Evolutionary conservation across 495 filamentous ascomycete species (phyloP), one percentile per base, ranked within the genome.

Genomic region (Penicillium herquei): DNA sequence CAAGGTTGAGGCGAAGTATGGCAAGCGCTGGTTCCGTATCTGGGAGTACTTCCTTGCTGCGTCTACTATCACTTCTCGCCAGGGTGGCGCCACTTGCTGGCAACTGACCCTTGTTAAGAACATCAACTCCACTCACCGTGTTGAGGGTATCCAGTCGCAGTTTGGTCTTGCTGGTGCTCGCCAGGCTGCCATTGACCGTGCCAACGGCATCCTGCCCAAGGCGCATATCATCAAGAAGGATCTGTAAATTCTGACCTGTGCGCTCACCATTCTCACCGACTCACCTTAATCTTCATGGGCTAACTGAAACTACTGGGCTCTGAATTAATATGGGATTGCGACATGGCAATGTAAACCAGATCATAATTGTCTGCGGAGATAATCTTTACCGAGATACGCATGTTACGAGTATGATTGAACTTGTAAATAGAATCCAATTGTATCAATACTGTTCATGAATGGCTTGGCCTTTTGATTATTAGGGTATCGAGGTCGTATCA

Each of bases 1-100:
- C 57, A 97, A 96, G 80, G 88, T 98, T 33, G 82, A 87, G 69
- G 91, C 89, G 55, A 98, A 97, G 81, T 98, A 98, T 70, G 94
- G 94, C 59, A 87, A 88, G 59, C 78, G 89, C 61, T 98, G 94
- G 94, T 98, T 91, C 82, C 86, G 92, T 72, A 95, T 98, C 70
- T 98, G 94, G 94, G 93, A 98, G 70, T 97, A 85, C 80, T 98
- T 98, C 87, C 86, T 98, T 59, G 91, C 95, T 49, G 88, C 84
- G 65, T 91, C 91, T 3, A 96, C 91, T 65, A 98, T 98, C 74
- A 85, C 87, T 69, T 92, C 93, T 31, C 87, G 94, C 64, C 94
- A 98, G 75, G 94, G 94, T 55, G 81, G 80, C 62, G 95, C 94
- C 47, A 92, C 92, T 41, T 98, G 95, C 83, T 98, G 88, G 79